Evolutionary conservation across 2,329 filamentous ascomycete genomes (phyloP).

Genomic region (Calonectria multiphialidica): DNA sequence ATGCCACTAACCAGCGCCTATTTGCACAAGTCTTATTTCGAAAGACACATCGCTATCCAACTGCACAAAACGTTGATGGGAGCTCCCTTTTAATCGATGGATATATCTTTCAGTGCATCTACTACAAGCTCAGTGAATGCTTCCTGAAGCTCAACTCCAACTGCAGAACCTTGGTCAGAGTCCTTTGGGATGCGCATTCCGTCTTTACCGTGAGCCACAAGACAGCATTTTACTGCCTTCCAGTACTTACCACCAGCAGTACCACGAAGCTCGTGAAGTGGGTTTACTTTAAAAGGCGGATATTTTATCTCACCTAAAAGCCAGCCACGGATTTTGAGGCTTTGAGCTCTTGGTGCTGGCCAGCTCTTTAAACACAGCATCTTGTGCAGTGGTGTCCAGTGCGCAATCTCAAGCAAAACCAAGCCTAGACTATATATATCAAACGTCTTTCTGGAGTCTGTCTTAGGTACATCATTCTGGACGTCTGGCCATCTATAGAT

Average conservation of each 20-base stretch:
- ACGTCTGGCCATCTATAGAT: conserved; percentile 8
- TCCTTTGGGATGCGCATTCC: neutral
- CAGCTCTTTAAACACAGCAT: conserved; percentile 3
- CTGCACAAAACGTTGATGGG: neutral
- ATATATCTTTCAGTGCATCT: neutral
- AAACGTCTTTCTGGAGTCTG: conserved; percentile 4
- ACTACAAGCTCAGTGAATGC: conserved; percentile 8
- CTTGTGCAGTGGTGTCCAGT: conserved; percentile 6
- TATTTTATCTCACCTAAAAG: neutral
- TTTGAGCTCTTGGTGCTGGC: neutral
- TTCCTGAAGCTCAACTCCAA: neutral
- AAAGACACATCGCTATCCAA: no score
- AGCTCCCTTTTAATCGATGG: neutral
- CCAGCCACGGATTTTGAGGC: neutral
- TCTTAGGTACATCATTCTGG: neutral
- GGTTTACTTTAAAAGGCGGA: neutral
- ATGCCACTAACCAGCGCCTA: no score
- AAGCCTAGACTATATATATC: conserved; percentile 10
- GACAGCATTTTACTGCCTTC: neutral
- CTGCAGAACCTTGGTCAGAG: neutral
- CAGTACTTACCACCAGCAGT: conserved; percentile 7
- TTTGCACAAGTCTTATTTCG: no score
- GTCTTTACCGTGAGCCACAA: conserved; percentile 2
- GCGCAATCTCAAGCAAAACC: conserved; percentile 3
- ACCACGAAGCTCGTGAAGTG: neutral